Evolutionary conservation across 176 grass and related monocot species (phyloP).

Genomic region (Musa troglodytarum): DNA sequence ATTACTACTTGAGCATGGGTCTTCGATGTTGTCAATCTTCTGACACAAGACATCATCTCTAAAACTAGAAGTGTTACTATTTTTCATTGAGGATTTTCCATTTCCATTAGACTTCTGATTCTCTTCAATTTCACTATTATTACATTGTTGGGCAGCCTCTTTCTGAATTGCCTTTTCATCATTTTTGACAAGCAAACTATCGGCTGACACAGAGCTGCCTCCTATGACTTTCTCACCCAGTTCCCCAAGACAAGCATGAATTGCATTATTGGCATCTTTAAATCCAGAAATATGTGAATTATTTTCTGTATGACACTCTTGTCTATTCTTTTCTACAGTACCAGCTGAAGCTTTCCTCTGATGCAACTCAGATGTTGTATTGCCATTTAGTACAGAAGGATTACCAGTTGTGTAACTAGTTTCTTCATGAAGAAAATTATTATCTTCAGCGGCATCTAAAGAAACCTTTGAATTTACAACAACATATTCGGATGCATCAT

Average conservation of each 20-base stretch:
- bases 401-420: not conserved
- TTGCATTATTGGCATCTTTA: conserved; percentile 21
- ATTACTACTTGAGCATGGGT: conserved; percentile 22
- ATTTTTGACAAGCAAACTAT: conserved; percentile 16
- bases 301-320: conserved; percentile 11
- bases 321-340: conserved; percentile 9
- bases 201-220: conserved; percentile 24
- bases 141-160: conserved; percentile 25
- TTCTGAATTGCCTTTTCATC: conserved; percentile 27
- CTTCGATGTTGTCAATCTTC: conserved; percentile 12
- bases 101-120: conserved; percentile 11
- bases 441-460: not conserved
- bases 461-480: not conserved
- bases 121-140: conserved; percentile 24
- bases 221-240: conserved; percentile 34
- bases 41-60: conserved; percentile 1
- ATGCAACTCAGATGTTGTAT: conserved; percentile 5
- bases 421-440: not conserved
- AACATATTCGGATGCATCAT: not conserved
- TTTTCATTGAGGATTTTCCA: conserved; percentile 8
- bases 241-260: not conserved
- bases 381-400: not conserved
- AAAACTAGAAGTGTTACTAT: conserved; percentile 9
- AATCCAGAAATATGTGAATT: conserved; percentile 26
- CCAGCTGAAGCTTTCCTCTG: not conserved